Conservation (phyloP, 257 asterid genomes). For the Capsicum pubescens region DNA sequence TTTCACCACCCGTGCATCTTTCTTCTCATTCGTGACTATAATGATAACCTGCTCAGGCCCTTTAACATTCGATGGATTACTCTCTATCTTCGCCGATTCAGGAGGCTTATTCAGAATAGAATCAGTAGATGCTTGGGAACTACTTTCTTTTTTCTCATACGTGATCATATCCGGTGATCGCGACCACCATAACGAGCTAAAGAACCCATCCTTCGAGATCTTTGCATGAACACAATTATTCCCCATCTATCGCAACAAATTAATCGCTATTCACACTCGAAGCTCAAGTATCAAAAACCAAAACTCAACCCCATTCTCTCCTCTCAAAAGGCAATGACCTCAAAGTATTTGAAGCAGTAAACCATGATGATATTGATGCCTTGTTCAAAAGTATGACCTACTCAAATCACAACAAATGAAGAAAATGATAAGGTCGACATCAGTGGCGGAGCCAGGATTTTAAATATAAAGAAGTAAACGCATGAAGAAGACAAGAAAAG, state of each 20-base stretch:
- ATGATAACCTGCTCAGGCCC: slow-evolving; percentile 30
- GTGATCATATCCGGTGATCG: slow-evolving; percentile 26
- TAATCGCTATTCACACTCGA: slow-evolving; percentile 2
- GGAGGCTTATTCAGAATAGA: slow-evolving; percentile 48
- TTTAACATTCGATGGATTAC: slow-evolving; percentile 28
- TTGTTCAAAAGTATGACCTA: slow-evolving; percentile 12
- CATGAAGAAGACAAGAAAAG: not conserved
- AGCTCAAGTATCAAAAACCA: slow-evolving; percentile 7
- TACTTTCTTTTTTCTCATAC: slow-evolving; percentile 26
- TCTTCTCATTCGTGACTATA: slow-evolving; percentile 36
- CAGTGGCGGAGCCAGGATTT: not conserved
- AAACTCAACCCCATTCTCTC: not conserved
- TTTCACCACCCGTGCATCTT: slow-evolving; percentile 28
- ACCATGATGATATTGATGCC: not conserved
- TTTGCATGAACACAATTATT: slow-evolving; percentile 41
- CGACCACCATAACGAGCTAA: slow-evolving; percentile 36
- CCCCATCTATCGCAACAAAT: slow-evolving; percentile 37
- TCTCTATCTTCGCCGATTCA: slow-evolving; percentile 39
- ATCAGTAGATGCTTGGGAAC: not conserved
- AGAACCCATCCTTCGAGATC: slow-evolving; percentile 35
- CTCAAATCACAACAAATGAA: not conserved
- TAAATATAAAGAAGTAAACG: not conserved
- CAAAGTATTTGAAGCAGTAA: slow-evolving; percentile 8
- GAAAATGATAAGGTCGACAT: not conserved
- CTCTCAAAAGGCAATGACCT: slow-evolving; percentile 1